Percentiles rank a stretch among this genome's conserved stretches.
These are phyloP conservation scores for Lasiodiplodia sp. DNA, from an alignment of 2,329 filamentous ascomycete species.

Conservation along the genomic window DNA sequence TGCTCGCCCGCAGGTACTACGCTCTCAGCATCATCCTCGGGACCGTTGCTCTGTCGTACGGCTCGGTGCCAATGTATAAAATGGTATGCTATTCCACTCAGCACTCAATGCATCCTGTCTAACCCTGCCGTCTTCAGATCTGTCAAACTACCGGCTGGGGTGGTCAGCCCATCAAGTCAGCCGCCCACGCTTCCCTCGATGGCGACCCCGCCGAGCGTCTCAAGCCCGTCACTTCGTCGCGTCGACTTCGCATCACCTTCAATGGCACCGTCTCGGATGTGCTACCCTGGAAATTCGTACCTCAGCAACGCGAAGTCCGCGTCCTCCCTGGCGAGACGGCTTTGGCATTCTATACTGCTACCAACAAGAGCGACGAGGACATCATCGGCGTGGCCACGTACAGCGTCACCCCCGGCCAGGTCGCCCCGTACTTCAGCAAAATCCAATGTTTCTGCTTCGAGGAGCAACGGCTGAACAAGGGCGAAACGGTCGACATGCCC, in stretches of 20 bases:
- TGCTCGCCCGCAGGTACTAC: slow-evolving; percentile 65
- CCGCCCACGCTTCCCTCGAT: slow-evolving; percentile 63
- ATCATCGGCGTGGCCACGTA: slow-evolving; percentile 99
- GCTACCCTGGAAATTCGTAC: slow-evolving; percentile 95
- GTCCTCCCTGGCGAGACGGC: slow-evolving; percentile 96
- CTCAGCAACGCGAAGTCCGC: slow-evolving; percentile 94
- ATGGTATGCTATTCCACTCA: slow-evolving; percentile 64
- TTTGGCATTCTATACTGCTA: slow-evolving; percentile 96
- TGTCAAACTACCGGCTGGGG: slow-evolving; percentile 90
- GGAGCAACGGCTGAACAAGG: slow-evolving; percentile 88
- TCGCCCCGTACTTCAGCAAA: slow-evolving; percentile 98
- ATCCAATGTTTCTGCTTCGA: slow-evolving; percentile 99
- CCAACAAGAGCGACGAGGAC: slow-evolving; percentile 86
- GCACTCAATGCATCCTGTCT: neutral
- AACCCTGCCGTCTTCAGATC: slow-evolving; percentile 59
- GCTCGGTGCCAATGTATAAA: slow-evolving; percentile 86
- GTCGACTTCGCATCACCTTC: slow-evolving; percentile 93
- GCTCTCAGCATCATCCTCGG: slow-evolving; percentile 78
- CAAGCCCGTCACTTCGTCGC: slow-evolving; percentile 78
- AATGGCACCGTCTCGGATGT: slow-evolving; percentile 94
- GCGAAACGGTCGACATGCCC: slow-evolving; percentile 98
- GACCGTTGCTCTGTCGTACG: slow-evolving; percentile 81
- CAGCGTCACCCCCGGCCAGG: slow-evolving; percentile 93
- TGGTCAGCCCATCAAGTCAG: slow-evolving; percentile 86
- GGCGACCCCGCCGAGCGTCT: slow-evolving; percentile 77